Evolutionary conservation across 805 yeast species (phyloP).

Genomic region (Candida jianshihensis): DNA sequence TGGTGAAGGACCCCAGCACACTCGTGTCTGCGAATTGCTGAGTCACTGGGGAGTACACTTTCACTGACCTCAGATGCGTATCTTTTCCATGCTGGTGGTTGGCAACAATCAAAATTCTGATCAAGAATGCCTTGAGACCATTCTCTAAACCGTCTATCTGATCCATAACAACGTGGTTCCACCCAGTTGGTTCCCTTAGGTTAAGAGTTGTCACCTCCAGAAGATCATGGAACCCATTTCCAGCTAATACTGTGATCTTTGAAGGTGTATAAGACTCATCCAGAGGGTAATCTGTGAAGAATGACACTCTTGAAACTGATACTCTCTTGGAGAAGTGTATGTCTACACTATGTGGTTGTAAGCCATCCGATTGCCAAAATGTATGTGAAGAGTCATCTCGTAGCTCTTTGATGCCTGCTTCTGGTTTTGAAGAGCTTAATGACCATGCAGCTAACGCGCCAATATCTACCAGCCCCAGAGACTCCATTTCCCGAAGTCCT

Average conservation of each 20-base stretch:
- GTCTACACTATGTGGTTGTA: slow-evolving; percentile 77
- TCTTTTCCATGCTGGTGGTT: slow-evolving; percentile 97
- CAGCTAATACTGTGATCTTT: slow-evolving; percentile 56
- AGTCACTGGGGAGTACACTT: slow-evolving; percentile 42
- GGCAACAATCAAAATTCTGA: slow-evolving; percentile 54
- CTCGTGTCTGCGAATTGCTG: slow-evolving; percentile 19
- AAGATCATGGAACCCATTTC: slow-evolving; percentile 74
- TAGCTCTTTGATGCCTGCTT: slow-evolving; percentile 63
- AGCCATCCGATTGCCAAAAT: slow-evolving; percentile 95
- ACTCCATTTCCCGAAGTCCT: slow-evolving; percentile 48
- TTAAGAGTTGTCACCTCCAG: slow-evolving; percentile 55
- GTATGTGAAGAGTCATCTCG: slow-evolving; percentile 64
- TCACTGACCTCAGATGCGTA: slow-evolving; percentile 76
- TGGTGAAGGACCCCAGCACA: slow-evolving; percentile 20
- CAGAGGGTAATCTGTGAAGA: slow-evolving; percentile 60
- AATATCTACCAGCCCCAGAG: slow-evolving; percentile 59
- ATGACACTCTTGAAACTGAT: slow-evolving; percentile 54
- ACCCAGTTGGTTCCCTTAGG: slow-evolving; percentile 65
- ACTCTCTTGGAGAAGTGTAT: slow-evolving; percentile 77
- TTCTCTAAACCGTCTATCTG: slow-evolving; percentile 29
- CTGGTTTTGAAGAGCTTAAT: slow-evolving; percentile 68
- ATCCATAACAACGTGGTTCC: slow-evolving; percentile 60
- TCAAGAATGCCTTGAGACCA: slow-evolving; percentile 56
- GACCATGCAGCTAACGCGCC: slow-evolving; percentile 82
- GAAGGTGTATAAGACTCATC: slow-evolving; percentile 95